These are phyloP conservation scores for Aureobasidium sp. DNA, from an alignment of 2,329 filamentous ascomycete species.

Conservation along the genomic window DNA sequence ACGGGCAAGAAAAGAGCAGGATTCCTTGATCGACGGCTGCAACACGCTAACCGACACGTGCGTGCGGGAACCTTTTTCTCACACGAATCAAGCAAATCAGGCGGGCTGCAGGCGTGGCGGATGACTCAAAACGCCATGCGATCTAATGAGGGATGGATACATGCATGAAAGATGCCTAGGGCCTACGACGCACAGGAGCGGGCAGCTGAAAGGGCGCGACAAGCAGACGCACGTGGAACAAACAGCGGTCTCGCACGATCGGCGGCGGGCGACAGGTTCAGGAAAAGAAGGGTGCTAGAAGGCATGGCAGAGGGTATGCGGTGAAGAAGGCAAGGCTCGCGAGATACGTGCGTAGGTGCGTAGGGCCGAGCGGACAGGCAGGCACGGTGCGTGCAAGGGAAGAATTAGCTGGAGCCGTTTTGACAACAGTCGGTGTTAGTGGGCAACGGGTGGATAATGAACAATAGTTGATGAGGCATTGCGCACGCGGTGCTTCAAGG, in stretches of 20 bases:
- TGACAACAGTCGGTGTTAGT: neutral
- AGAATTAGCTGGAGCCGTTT: constrained; percentile 9
- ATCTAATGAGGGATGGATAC: constrained; percentile 2
- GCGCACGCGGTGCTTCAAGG: constrained; percentile 3
- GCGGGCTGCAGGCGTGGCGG: constrained; percentile 11
- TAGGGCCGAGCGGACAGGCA: neutral
- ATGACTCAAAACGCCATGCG: constrained; percentile 10
- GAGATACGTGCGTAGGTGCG: neutral
- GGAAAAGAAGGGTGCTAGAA: neutral
- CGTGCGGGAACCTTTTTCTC: neutral
- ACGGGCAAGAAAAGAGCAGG: constrained; percentile 2
- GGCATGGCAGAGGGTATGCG: too few species aligned
- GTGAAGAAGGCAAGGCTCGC: neutral
- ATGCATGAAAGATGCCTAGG: neutral
- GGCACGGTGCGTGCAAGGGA: neutral
- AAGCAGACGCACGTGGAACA: constrained; percentile 1
- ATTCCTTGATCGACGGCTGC: constrained; percentile 2
- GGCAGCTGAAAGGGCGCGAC: neutral
- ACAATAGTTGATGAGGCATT: constrained; percentile 11
- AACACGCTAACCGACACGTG: constrained; percentile 11
- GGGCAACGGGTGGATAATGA: constrained; percentile 11
- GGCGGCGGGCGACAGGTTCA: neutral
- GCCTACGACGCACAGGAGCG: neutral
- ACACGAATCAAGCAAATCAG: constrained; percentile 12
- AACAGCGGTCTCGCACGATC: constrained; percentile 3